Base-by-base conservation (phyloP, 1,284 basidiomycete species). In the Cryptococcus amylolentus region DNA sequence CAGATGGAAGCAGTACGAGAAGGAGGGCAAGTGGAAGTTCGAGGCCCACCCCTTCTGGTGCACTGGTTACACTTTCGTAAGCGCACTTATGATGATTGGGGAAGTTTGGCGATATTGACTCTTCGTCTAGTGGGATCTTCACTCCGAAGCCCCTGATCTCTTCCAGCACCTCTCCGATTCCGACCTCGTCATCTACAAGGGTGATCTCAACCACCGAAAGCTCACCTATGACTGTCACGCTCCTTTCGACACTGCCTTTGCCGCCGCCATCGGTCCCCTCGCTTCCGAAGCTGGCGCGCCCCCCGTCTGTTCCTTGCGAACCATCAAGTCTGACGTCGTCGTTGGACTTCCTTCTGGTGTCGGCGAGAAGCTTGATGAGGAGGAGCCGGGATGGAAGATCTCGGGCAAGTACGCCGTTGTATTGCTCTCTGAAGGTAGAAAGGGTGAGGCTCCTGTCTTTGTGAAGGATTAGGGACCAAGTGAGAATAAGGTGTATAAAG, bases 1-100 rank as follows among this genome's bases (percentile, higher is more conserved):
- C 61, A 84, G 95, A 51, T 98, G 94, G 94, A 96, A 97, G 88
- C 84, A 90, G 84, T 98, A 97, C 75, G 92, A 92, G 77, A 87
- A 84, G 71, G 87, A 95, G 72, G 91, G 91, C 47, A 90, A 87
- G 80, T 96, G 91, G 89, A 84, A 91, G 51, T 98, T 96, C 75
- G 91, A 97, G 76, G 77, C 73, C 51, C 95, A 97, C 68, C 91
- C 94, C 18, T 95, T 93, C 84, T 95, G 91, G 91, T 92, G 89
- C 77, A 89, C 89, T 23, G 90, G 91, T n/a, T 93, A 90, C 79
- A 93, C 90, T 50, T 93, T 86, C 73, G 69, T 71, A 48, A 60
- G 67, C 60, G 8, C 48, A 38, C 13, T 26, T 46, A 1, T 26
- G 18, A 1, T 26, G 18, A 20, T 46, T n/a, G 26, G 28, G 20